Conservation (phyloP, 2,329 filamentous ascomycete species). For the Bertia moriformis region DNA sequence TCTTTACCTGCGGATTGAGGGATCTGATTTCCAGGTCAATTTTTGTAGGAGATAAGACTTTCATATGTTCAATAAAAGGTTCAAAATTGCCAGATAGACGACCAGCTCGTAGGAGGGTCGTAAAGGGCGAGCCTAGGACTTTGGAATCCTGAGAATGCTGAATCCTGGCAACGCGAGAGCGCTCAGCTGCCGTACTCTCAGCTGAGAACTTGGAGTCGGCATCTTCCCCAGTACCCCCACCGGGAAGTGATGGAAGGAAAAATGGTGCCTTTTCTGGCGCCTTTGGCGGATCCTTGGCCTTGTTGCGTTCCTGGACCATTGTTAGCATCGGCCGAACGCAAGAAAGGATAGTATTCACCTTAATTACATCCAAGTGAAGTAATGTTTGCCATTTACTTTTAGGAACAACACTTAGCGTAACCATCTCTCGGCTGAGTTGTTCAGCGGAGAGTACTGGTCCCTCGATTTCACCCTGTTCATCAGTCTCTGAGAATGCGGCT, state of each 20-base stretch:
- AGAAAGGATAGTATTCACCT: constrained; percentile 13
- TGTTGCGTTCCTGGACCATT: constrained; percentile 62
- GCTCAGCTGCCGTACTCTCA: constrained; percentile 12
- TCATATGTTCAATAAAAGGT: constrained; percentile 63
- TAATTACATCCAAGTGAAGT: constrained; percentile 80
- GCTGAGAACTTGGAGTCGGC: constrained; percentile 11
- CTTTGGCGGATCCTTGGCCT: constrained; percentile 82
- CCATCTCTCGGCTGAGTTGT: constrained; percentile 68
- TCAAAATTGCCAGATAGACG: constrained; percentile 26
- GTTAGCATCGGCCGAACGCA: constrained; percentile 5
- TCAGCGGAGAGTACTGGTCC: constrained; percentile 47
- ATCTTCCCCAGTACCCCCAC: constrained; percentile 9
- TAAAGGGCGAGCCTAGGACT: neutral
- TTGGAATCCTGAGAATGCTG: neutral
- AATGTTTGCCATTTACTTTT: constrained; percentile 89
- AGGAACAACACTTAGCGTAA: constrained; percentile 78
- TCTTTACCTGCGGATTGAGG: constrained; percentile 29
- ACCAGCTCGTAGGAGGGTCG: constrained; percentile 4
- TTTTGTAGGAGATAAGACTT: constrained; percentile 66
- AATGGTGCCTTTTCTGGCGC: constrained; percentile 88
- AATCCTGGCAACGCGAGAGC: constrained; percentile 1
- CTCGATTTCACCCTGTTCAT: constrained; percentile 30
- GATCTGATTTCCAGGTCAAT: constrained; percentile 86
- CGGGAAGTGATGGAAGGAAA: constrained; percentile 63
- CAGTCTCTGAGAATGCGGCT: constrained; percentile 52